phyloP scores from a whole-genome alignment of 2,329 filamentous ascomycete genomes.

The Cladophialophora bantiana region DNA sequence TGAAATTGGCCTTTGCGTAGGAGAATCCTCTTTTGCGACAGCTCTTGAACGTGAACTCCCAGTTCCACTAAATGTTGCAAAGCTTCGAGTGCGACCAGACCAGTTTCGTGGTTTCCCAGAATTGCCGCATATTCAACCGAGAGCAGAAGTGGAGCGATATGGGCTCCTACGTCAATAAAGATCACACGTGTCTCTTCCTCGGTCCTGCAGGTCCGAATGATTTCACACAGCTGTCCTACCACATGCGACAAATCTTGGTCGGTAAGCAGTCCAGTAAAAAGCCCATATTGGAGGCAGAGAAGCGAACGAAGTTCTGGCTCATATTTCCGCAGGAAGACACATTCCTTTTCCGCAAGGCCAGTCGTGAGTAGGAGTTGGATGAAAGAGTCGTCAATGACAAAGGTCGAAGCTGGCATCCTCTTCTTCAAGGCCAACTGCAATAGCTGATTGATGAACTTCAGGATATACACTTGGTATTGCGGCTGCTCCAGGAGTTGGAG shows the following conservation, averaged over 20 bases:
- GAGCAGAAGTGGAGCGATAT: conserved; percentile 60
- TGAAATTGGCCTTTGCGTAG: conserved; percentile 62
- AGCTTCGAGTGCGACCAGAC: conserved; percentile 58
- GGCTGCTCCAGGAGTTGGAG: conserved; percentile 19
- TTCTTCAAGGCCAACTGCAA: conserved; percentile 21
- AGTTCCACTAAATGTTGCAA: conserved; percentile 58
- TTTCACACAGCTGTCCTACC: conserved; percentile 39
- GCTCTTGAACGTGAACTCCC: conserved; percentile 46
- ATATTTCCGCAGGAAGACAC: conserved; percentile 29
- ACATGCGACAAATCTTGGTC: conserved; percentile 15
- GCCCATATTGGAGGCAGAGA: conserved; percentile 28
- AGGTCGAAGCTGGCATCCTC: conserved; percentile 5
- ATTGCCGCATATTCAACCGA: conserved; percentile 65
- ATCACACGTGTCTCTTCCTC: conserved; percentile 51
- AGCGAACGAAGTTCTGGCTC: conserved; percentile 23
- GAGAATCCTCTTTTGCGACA: conserved; percentile 52
- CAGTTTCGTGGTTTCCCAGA: conserved; percentile 60
- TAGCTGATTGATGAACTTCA: conserved; percentile 26
- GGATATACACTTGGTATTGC: conserved; percentile 25
- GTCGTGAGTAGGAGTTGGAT: conserved; percentile 2
- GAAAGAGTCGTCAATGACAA: conserved; percentile 10
- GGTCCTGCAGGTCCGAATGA: conserved; percentile 55
- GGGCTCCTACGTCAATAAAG: conserved; percentile 60
- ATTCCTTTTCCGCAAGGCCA: neutral
- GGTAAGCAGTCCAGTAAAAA: conserved; percentile 37